Conservation (phyloP, 495 filamentous ascomycete genomes). For the Xylaria nigripes region DNA sequence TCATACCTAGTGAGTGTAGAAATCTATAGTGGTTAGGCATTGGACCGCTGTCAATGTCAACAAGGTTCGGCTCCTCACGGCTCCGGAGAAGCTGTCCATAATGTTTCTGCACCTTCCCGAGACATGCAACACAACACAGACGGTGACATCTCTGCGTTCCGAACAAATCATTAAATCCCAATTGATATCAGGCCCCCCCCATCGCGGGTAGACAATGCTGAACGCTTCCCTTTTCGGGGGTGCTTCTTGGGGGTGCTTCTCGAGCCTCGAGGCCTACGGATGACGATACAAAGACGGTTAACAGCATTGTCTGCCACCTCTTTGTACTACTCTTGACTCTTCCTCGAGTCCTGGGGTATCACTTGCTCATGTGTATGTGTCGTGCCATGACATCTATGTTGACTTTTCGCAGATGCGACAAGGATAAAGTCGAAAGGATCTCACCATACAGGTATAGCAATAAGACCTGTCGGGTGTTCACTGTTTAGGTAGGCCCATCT, state of each 20-base stretch:
- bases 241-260: constrained; percentile 9
- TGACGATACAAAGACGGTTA: constrained; percentile 9
- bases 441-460: too few species aligned
- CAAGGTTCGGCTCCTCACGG: constrained; percentile 8
- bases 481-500: neutral
- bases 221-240: neutral
- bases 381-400: too few species aligned
- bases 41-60: neutral
- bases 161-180: constrained; percentile 4
- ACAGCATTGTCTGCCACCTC: constrained; percentile 4
- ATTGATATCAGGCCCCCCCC: constrained; percentile 1
- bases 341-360: neutral
- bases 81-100: constrained; percentile 7
- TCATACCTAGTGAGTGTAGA: too few species aligned
- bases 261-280: constrained; percentile 12
- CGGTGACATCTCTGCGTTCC: constrained; percentile 9
- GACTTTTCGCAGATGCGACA: too few species aligned
- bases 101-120: constrained; percentile 12
- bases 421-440: too few species aligned
- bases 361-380: too few species aligned
- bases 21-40: neutral
- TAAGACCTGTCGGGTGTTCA: too few species aligned
- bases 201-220: constrained; percentile 8
- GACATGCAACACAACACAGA: constrained; percentile 7
- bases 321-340: neutral